These are phyloP conservation scores for Porcisia hertigi DNA, from an alignment of 208 protist genomes.

Conservation along the genomic window DNA sequence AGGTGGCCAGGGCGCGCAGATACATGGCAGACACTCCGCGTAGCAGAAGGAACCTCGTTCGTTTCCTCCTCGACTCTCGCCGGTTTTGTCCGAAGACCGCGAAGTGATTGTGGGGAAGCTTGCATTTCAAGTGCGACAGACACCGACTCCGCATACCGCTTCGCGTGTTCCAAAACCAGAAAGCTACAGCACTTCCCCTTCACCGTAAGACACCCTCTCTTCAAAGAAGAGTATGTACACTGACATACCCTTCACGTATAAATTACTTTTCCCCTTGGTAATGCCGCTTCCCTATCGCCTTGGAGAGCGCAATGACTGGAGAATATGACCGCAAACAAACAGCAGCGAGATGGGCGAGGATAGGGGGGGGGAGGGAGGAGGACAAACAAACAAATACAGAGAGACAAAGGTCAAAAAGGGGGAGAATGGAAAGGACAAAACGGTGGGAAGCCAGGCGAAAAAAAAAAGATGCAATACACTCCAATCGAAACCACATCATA, in stretches of 20 bases:
- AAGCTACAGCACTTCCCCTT: neutral
- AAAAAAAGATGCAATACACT: constrained; percentile 1
- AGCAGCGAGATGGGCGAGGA: neutral
- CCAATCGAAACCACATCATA: neutral
- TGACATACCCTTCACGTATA: neutral
- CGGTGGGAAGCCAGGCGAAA: constrained; percentile 3
- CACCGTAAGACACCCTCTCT: neutral
- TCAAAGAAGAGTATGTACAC: neutral
- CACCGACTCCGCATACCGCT: neutral
- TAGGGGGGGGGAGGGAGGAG: neutral
- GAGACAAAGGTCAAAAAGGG: neutral
- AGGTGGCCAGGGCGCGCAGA: neutral
- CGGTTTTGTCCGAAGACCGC: neutral
- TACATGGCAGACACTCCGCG: neutral
- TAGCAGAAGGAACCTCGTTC: neutral
- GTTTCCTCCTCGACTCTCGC: neutral
- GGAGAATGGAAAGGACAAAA: neutral
- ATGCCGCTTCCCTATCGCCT: neutral
- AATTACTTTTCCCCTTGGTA: neutral
- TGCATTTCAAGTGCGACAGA: neutral
- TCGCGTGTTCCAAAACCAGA: neutral
- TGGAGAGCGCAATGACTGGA: neutral
- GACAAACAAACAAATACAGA: neutral
- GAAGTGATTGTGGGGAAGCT: neutral
- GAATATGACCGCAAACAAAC: neutral